Evolutionary conservation across 805 yeast genomes (phyloP).

Genomic region (Teunomyces aglyptinius): DNA sequence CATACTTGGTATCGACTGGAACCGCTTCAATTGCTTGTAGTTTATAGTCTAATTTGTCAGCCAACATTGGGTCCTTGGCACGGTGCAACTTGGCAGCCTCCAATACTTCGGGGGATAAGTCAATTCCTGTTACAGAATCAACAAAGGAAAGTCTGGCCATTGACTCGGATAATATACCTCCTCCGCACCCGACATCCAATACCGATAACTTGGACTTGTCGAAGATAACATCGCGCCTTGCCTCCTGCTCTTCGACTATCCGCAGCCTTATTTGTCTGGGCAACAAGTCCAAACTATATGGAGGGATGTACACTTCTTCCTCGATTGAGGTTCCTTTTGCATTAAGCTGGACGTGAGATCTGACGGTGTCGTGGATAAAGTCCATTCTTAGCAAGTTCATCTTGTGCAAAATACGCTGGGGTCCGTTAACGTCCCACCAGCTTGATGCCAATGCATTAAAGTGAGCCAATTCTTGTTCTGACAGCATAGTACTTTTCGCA

Average conservation of each 20-base stretch:
- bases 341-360: constrained; percentile 43
- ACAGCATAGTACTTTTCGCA: neutral
- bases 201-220: constrained; percentile 45
- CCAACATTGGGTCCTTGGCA: constrained; percentile 55
- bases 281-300: constrained; percentile 65
- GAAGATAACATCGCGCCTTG: constrained; percentile 38
- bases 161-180: constrained; percentile 90
- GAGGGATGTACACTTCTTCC: constrained; percentile 68
- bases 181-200: constrained; percentile 96
- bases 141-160: constrained; percentile 73
- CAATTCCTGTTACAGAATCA: constrained; percentile 72
- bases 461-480: constrained; percentile 62
- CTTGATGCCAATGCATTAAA: constrained; percentile 83
- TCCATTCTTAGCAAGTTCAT: constrained; percentile 92
- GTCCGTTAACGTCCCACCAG: constrained; percentile 98
- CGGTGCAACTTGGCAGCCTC: constrained; percentile 75
- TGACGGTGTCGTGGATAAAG: constrained; percentile 67
- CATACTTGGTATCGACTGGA: constrained; percentile 49
- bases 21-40: constrained; percentile 63
- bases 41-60: constrained; percentile 55
- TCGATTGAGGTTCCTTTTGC: constrained; percentile 21
- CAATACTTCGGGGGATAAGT: constrained; percentile 78
- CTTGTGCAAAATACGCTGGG: constrained; percentile 90
- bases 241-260: constrained; percentile 51
- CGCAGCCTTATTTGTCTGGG: constrained; percentile 53